A percentile compares a stretch with the other conserved stretches of the same genome.
Evolutionary conservation across 78 protist species (phyloP).

Genomic region (Dictyostelium brefeldianum): DNA sequence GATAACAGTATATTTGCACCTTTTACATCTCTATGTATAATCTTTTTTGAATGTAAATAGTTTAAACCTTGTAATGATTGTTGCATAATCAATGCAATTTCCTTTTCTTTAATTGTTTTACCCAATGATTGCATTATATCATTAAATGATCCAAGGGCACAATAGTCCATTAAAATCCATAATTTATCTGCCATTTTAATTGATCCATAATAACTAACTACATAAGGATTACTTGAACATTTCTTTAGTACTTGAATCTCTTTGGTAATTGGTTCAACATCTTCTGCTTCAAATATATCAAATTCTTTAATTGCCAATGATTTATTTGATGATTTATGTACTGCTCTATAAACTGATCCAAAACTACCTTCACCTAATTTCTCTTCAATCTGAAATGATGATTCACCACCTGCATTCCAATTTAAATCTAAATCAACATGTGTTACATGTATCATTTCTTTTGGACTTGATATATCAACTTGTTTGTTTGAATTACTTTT

Average conservation of each 20-base stretch:
- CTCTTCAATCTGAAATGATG: conserved; percentile 60
- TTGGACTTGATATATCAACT: conserved; percentile 13
- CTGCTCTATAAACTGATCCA: conserved; percentile 53
- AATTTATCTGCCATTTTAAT: conserved; percentile 63
- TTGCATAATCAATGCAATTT: conserved; percentile 59
- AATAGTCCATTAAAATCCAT: conserved; percentile 95
- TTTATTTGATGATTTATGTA: conserved; percentile 35
- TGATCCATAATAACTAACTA: conserved; percentile 82
- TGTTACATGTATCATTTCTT: conserved; percentile 5
- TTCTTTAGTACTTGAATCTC: conserved; percentile 83
- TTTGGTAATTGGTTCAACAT: conserved; percentile 85
- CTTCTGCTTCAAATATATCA: conserved; percentile 90
- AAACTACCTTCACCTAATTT: conserved; percentile 73
- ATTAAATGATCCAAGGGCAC: conserved; percentile 88
- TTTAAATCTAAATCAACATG: conserved; percentile 45
- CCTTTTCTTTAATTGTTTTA: conserved; percentile 62
- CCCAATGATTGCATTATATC: conserved; percentile 79
- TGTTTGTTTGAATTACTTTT: not conserved
- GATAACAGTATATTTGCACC: conserved; percentile 93
- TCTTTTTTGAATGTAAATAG: conserved; percentile 66
- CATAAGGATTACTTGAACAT: conserved; percentile 43
- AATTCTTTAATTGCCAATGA: conserved; percentile 91
- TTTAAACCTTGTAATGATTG: conserved; percentile 56
- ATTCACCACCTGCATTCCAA: conserved; percentile 23
- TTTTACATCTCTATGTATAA: conserved; percentile 80